phyloP scores from a whole-genome alignment of 352 stramenopile species.

The Blastocystis hominis region DNA sequence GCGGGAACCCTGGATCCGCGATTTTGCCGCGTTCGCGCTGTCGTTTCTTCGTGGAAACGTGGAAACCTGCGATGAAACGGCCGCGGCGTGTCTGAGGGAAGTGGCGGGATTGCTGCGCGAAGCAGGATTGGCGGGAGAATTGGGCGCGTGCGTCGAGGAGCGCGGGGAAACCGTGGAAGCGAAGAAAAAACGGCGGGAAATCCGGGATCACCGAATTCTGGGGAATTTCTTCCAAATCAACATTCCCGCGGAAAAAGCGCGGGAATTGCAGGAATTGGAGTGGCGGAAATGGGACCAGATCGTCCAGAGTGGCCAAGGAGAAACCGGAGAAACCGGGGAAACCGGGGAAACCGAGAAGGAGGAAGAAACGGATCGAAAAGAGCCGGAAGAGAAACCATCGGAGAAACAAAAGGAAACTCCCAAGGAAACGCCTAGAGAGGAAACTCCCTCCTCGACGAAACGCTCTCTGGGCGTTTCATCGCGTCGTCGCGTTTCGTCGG shows the following conservation, averaged over 20 bases:
- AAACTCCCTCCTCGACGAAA: not conserved
- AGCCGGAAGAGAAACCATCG: not conserved
- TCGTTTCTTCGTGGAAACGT: not conserved
- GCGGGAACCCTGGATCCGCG: not conserved
- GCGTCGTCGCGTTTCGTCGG: not conserved
- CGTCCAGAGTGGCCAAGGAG: not conserved
- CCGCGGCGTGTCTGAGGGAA: not conserved
- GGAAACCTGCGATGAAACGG: not conserved
- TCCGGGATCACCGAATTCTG: not conserved
- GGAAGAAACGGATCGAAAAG: not conserved
- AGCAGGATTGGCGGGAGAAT: not conserved
- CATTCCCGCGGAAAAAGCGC: not conserved
- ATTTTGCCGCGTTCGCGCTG: not conserved
- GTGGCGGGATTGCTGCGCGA: not conserved
- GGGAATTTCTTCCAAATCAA: not conserved
- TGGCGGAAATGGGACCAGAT: not conserved
- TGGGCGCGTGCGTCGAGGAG: not conserved
- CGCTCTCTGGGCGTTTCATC: not conserved
- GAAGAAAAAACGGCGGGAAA: not conserved
- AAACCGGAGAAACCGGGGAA: not conserved
- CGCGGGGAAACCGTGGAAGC: not conserved
- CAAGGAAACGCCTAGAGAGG: not conserved
- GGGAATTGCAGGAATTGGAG: not conserved
- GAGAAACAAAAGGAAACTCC: not conserved
- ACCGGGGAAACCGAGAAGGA: not conserved